Base-by-base conservation (phyloP, 1,139 yeast species). In the Pichia sorboxylosa region DNA sequence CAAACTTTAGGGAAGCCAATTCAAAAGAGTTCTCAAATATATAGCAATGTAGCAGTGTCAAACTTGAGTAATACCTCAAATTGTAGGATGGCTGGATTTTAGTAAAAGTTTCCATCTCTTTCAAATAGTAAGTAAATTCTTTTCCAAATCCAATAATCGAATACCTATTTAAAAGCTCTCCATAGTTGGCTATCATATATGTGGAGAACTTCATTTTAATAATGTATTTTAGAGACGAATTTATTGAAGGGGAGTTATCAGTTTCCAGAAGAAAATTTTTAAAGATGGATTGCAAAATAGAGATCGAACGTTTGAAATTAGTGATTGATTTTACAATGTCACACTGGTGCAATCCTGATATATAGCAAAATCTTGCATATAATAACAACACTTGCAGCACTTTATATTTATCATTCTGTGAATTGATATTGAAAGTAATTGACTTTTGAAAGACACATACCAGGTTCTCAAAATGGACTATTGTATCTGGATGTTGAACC, bases 131-230 rank as follows among this genome's bases (percentile, higher is more conserved):
- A 4, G 59, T 57, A 26, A 69, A 58, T 34, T 75, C 82, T 40
- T 69, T 69, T 0, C 73, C 57, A 3, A 72, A 45, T 0, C 84
- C 83, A 28, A 72, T 45, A 27, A 58, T 61, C 15, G 59, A 52
- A 34, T 61, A 58, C 1, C 57, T 44, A 3, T 56, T 50, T 21
- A 73, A 51, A 17, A 69, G 47, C 9, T 39, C 35, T 13, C 51
- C 48, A 44, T 66, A 66, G 5, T 66, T 41, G 5, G 52, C 47
- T 9, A 59, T 47, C 22, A 73, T 46, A 17, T 54, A 42, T 1
- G 41, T 39, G 0, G 61, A 50, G 2, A 67, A 51, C 8, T 18
- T 24, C 26, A 35, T 32, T 25, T 53, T 55, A 52, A 74, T 55
- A 36, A 59, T 58, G 4, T 64, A 44, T n/a, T 31, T 37, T 13